A percentile compares a stretch with the other conserved stretches of the same genome.
Conservation (phyloP, 306 rosid genomes). For the Trifolium subterraneum region DNA sequence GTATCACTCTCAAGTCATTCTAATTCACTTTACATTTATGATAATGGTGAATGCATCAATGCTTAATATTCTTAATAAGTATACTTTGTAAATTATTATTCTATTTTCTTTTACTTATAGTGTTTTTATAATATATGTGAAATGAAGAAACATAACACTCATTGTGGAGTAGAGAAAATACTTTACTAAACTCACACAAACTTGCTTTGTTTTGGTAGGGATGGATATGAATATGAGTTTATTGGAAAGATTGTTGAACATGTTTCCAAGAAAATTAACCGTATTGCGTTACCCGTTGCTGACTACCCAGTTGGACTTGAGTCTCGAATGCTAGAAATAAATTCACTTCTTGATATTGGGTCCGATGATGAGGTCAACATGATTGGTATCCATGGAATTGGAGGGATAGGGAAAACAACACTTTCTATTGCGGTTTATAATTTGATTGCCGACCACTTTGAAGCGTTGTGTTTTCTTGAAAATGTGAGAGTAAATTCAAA, state of each 20-base stretch:
- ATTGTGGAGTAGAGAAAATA: too few relatives aligned
- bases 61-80: too few relatives aligned
- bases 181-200: too few relatives aligned
- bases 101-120: too few relatives aligned
- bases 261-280: neutral
- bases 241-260: neutral
- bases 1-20: too few relatives aligned
- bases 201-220: neutral
- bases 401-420: neutral
- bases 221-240: neutral
- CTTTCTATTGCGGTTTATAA: neutral
- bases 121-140: too few relatives aligned
- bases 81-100: too few relatives aligned
- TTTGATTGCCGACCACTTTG: neutral
- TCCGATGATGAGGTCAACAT: neutral
- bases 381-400: neutral
- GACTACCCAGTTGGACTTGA: neutral
- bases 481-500: neutral
- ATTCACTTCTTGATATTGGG: neutral
- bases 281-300: neutral
- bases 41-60: too few relatives aligned
- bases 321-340: neutral
- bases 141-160: too few relatives aligned
- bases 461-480: neutral
- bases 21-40: too few relatives aligned